A percentile compares a stretch with the other conserved stretches of the same genome.
phyloP scores from a whole-genome alignment of 306 rosid genomes.

The Vigna unguiculata region DNA sequence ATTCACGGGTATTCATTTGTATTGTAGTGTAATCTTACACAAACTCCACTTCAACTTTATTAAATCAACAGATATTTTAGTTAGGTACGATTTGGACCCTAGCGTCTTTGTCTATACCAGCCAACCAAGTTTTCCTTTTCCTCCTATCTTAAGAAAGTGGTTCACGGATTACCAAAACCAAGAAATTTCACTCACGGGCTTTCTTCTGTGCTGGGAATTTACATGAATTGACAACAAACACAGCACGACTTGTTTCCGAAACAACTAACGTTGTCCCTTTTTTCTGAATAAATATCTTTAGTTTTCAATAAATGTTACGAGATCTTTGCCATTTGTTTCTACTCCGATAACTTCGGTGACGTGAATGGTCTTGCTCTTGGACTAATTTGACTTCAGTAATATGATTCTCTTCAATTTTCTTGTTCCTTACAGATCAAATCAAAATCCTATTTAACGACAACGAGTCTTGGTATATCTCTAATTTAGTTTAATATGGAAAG shows the following conservation, averaged over 20 bases:
- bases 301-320: not conserved
- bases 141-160: not conserved
- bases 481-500: too few species aligned
- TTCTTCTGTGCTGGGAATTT: slow-evolving; percentile 6
- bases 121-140: slow-evolving; percentile 37
- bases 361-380: too few species aligned
- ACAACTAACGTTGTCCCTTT: not conserved
- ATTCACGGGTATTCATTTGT: slow-evolving; percentile 57
- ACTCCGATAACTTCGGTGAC: not conserved
- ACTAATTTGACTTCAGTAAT: not conserved
- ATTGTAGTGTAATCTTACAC: slow-evolving; percentile 37
- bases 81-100: slow-evolving; percentile 6
- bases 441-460: not conserved
- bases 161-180: slow-evolving; percentile 25
- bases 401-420: not conserved
- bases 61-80: slow-evolving; percentile 28
- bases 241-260: not conserved
- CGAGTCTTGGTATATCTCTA: not conserved
- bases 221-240: not conserved
- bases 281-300: not conserved
- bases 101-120: slow-evolving; percentile 12
- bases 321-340: not conserved
- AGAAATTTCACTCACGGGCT: slow-evolving; percentile 48
- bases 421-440: not conserved
- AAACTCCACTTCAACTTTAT: slow-evolving; percentile 23